Evolutionary conservation across 2,329 filamentous ascomycete genomes (phyloP), one percentile per base, ranked within the genome.

Genomic region (Metarhizium humberi): DNA sequence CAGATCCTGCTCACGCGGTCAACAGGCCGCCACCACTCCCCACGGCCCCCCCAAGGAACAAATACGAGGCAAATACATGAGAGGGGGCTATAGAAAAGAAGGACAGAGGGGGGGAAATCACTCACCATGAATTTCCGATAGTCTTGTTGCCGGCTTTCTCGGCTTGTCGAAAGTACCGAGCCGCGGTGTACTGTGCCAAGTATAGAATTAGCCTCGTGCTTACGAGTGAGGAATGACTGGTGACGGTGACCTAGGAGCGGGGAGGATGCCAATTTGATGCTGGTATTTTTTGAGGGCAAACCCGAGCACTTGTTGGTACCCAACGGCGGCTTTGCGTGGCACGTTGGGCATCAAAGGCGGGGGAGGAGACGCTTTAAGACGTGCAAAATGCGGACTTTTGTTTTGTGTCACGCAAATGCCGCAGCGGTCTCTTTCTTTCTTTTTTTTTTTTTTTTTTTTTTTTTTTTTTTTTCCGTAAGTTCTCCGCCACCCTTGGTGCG

Each of bases 91-190:
- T 11, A 56, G 60, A 52, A 36, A 56, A 51, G 54, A 55, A 43
- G 58, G 55, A 60, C 34, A 1, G 34, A 13, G 53, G 58, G 62
- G 57, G 25, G 25, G 25, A 3, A 25, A 59, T 52, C 50, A 81
- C 88, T 72, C 85, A 96, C 92, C 94, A 99, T 64, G 89, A 88
- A 75, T 97, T 96, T 59, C 94, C 94, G 60, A 97, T 77, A 55
- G 85, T 91, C 77, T 95, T 96, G 72, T 86, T 88, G 52, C 92
- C 92, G 67, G 86, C 88, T 66, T 89, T 79, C 74, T 97, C 94
- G 42, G 94, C 92, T 66, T 92, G 80, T 66, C 92, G 89, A 71
- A 96, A 90, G 74, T 96, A 96, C 72, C 88, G 89, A 62, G 94
- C 92, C 64, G 94, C 80, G 64, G 79, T 81, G 74, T 84, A 90